Evolutionary conservation across 2,329 filamentous ascomycete genomes (phyloP).

Genomic region (Fonsecaea nubica): DNA sequence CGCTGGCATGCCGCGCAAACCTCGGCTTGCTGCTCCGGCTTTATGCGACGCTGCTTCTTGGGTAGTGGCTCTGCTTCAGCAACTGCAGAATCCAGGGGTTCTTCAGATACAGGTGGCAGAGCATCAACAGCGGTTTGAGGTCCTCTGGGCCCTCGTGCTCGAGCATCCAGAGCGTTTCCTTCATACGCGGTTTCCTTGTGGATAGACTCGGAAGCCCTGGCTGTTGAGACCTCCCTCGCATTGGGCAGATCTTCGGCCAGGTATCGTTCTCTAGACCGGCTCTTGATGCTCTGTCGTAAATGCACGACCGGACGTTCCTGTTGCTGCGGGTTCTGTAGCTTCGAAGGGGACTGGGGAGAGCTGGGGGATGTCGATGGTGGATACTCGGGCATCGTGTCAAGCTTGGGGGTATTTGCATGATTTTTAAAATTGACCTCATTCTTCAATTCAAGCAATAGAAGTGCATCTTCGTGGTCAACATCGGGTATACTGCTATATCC

Average conservation of each 20-base stretch:
- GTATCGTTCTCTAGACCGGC: background rate
- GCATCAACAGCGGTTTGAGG: background rate
- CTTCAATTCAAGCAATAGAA: constrained; percentile 54
- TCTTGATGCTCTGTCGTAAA: constrained; percentile 11
- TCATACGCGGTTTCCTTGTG: background rate
- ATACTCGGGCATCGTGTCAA: constrained; percentile 20
- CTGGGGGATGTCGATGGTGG: constrained; percentile 19
- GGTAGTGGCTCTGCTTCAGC: constrained; percentile 12
- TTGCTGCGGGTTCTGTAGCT: constrained; percentile 5
- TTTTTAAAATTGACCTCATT: constrained; percentile 40
- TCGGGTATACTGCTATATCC: constrained; percentile 40
- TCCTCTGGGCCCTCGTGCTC: background rate
- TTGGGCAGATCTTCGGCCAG: background rate
- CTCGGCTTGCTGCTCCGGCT: constrained; percentile 33
- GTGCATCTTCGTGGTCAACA: constrained; percentile 54
- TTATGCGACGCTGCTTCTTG: constrained; percentile 31
- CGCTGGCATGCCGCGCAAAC: constrained; percentile 64
- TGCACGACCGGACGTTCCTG: constrained; percentile 13
- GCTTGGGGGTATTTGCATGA: constrained; percentile 24
- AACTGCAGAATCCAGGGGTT: constrained; percentile 9
- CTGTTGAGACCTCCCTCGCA: background rate
- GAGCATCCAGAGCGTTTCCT: background rate
- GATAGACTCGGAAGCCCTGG: constrained; percentile 6
- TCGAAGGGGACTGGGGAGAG: constrained; percentile 9
- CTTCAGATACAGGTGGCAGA: constrained; percentile 6